phyloP scores from a whole-genome alignment of 2,329 filamentous ascomycete species.

The Diaporthe amygdali region DNA sequence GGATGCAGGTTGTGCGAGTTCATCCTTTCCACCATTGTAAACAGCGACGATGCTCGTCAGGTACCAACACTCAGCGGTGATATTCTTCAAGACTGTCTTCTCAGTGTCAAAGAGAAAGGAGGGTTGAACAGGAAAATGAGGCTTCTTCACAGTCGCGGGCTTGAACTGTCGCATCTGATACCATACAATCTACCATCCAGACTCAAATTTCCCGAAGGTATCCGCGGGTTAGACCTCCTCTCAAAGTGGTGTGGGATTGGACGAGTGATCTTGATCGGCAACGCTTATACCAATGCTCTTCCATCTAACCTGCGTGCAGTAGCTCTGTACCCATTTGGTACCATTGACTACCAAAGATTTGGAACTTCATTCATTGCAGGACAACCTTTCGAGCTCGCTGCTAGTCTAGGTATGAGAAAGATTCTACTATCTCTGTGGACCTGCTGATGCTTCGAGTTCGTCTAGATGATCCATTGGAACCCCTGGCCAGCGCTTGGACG shows the following conservation, averaged over 20 bases:
- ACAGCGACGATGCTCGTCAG: neutral
- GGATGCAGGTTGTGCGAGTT: neutral
- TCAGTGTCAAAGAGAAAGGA: too few species aligned
- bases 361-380: neutral
- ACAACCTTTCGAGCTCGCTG: neutral
- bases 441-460: neutral
- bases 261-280: neutral
- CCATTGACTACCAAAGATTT: neutral
- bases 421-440: neutral
- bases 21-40: neutral
- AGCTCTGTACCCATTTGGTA: neutral
- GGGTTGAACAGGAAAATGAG: neutral
- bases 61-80: neutral
- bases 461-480: neutral
- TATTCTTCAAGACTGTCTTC: neutral
- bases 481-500: neutral
- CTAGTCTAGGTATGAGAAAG: neutral
- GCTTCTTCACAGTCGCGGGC: neutral
- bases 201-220: neutral
- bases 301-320: neutral
- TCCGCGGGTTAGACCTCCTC: neutral
- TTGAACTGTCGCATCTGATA: fast-evolving
- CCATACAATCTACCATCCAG: too few species aligned
- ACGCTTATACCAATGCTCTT: fast-evolving
- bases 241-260: neutral